A percentile compares a stretch with the other conserved stretches of the same genome.
Evolutionary conservation across 1,284 basidiomycete species (phyloP).

Genomic region (Leccinum subrobustum): DNA sequence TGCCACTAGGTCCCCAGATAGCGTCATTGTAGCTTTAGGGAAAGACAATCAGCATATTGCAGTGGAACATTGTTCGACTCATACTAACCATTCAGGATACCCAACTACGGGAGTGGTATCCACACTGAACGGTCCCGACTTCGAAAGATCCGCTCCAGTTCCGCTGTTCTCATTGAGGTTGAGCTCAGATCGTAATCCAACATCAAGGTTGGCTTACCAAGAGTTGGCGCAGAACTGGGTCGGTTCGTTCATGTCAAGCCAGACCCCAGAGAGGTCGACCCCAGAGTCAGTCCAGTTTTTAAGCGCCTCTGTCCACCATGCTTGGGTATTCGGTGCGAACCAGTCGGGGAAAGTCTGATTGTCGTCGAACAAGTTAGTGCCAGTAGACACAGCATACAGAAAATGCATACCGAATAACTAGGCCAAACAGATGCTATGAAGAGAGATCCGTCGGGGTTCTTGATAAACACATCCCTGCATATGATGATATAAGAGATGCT

Average conservation of each 20-base stretch:
- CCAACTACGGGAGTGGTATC: slow-evolving; percentile 48
- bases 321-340: slow-evolving; percentile 57
- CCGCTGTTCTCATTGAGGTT: slow-evolving; percentile 39
- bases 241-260: slow-evolving; percentile 77
- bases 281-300: slow-evolving; percentile 57
- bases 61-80: not conserved
- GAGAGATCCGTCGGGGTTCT: slow-evolving; percentile 62
- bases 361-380: not conserved
- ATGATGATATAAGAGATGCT: not conserved
- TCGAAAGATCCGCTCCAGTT: slow-evolving; percentile 47
- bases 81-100: slow-evolving; percentile 61
- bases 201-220: slow-evolving; percentile 42
- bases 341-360: slow-evolving; percentile 68
- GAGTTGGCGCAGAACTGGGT: slow-evolving; percentile 64
- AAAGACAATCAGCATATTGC: not conserved
- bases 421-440: slow-evolving; percentile 72
- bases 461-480: slow-evolving; percentile 61
- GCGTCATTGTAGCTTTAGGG: slow-evolving; percentile 59
- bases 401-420: slow-evolving; percentile 42
- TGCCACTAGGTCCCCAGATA: slow-evolving; percentile 67
- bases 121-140: slow-evolving; percentile 36
- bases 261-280: slow-evolving; percentile 65
- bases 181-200: not conserved
- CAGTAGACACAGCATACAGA: not conserved
- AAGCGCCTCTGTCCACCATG: slow-evolving; percentile 60